Evolutionary conservation across 805 yeast genomes (phyloP).

Genomic region (Nakazawaea anatomiae): DNA sequence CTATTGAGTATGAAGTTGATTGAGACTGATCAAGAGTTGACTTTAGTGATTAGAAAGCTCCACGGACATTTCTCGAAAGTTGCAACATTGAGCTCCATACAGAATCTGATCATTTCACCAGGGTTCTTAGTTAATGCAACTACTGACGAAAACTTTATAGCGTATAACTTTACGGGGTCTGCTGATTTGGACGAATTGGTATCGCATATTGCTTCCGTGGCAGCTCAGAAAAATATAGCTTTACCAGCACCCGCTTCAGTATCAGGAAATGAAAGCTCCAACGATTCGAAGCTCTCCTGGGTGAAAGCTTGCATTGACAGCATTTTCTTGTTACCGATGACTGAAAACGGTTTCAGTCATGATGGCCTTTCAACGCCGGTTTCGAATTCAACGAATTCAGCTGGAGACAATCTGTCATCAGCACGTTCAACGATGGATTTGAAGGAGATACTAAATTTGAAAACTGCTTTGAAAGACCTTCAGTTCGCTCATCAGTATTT

Average conservation of each 20-base stretch:
- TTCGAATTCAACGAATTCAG: conserved; percentile 11
- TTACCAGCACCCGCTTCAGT: conserved; percentile 24
- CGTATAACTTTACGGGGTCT: conserved; percentile 2
- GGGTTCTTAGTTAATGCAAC: background rate
- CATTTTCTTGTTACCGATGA: conserved; percentile 13
- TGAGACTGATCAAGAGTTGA: background rate
- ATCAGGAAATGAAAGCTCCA: background rate
- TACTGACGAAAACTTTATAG: background rate
- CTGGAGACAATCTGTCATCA: conserved; percentile 17
- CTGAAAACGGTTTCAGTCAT: background rate
- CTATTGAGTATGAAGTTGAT: background rate
- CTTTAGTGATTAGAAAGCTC: background rate
- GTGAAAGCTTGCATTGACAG: conserved; percentile 34
- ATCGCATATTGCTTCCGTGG: conserved; percentile 39
- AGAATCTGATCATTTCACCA: background rate
- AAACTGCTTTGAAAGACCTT: conserved; percentile 61
- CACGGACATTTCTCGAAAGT: background rate
- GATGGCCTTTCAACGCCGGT: conserved; percentile 9
- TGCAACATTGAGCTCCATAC: conserved; percentile 1
- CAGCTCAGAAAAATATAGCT: conserved; percentile 35
- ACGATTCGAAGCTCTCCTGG: conserved; percentile 20
- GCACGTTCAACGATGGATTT: background rate
- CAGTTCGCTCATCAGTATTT: conserved; percentile 68
- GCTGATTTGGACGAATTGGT: conserved; percentile 34
- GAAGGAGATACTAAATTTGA: conserved; percentile 20